These are phyloP conservation scores for Stagonosporopsis chrysanthemi DNA, from an alignment of 2,329 filamentous ascomycete genomes.

Conservation along the genomic window DNA sequence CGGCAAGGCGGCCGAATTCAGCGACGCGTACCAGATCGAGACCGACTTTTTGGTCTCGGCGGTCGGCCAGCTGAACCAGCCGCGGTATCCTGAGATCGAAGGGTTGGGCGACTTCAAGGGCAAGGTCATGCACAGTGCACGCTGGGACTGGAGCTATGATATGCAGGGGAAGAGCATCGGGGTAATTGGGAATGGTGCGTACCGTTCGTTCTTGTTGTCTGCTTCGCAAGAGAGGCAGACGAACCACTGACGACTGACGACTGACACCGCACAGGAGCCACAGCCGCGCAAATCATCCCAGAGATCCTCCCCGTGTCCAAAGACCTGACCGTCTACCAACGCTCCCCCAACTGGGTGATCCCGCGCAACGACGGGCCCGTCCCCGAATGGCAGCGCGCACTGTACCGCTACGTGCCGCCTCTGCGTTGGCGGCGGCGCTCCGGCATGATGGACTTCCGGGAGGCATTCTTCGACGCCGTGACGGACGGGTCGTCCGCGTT, in stretches of 20 bases:
- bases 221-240: background rate
- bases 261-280: slow-evolving; percentile 55
- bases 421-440: slow-evolving; percentile 60
- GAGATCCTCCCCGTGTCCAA: slow-evolving; percentile 61
- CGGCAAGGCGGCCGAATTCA: slow-evolving; percentile 64
- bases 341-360: slow-evolving; percentile 67
- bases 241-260: too few species aligned
- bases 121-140: slow-evolving; percentile 63
- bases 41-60: slow-evolving; percentile 65
- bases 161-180: slow-evolving; percentile 63
- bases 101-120: slow-evolving; percentile 59
- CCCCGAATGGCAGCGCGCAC: slow-evolving; percentile 49
- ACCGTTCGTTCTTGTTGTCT: slow-evolving; percentile 27
- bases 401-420: slow-evolving; percentile 61
- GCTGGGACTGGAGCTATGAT: slow-evolving; percentile 68
- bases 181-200: slow-evolving; percentile 65
- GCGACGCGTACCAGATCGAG: slow-evolving; percentile 59
- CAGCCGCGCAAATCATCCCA: slow-evolving; percentile 66
- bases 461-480: slow-evolving; percentile 56
- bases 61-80: slow-evolving; percentile 66
- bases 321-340: slow-evolving; percentile 63
- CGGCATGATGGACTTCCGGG: slow-evolving; percentile 63
- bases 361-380: slow-evolving; percentile 61
- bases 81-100: slow-evolving; percentile 58
- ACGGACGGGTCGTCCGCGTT: slow-evolving; percentile 52